These are phyloP conservation scores for Russula brevipes DNA, from an alignment of 768 basidiomycete genomes.

Conservation along the genomic window DNA sequence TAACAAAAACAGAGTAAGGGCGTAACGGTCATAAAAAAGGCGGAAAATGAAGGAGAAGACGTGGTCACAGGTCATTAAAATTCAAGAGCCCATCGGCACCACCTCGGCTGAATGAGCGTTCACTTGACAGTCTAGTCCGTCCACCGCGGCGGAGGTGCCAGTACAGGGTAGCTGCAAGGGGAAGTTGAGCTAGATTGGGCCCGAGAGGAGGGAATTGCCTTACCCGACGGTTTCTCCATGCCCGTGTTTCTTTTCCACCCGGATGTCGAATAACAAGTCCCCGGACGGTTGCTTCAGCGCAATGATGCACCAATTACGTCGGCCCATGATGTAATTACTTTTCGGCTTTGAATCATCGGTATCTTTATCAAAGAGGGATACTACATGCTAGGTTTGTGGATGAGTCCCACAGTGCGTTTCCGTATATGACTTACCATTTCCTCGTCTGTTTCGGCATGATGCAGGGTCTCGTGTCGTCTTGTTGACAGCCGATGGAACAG, in stretches of 20 bases:
- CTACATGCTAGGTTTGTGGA: slow-evolving; percentile 34
- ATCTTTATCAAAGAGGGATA: slow-evolving; percentile 68
- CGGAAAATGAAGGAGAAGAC: too few relatives aligned
- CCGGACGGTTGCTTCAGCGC: slow-evolving; percentile 52
- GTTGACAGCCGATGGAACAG: slow-evolving; percentile 77
- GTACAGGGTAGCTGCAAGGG: slow-evolving; percentile 28
- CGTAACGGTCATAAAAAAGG: too few relatives aligned
- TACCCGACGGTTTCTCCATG: slow-evolving; percentile 76
- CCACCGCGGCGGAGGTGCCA: slow-evolving; percentile 33
- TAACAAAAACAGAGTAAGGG: too few relatives aligned
- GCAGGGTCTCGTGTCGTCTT: slow-evolving; percentile 84
- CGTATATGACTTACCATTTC: slow-evolving; percentile 51
- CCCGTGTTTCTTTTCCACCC: slow-evolving; percentile 83
- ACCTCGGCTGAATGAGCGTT: neutral
- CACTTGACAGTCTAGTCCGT: slow-evolving; percentile 4
- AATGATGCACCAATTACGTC: slow-evolving; percentile 82
- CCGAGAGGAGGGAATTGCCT: slow-evolving; percentile 28
- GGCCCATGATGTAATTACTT: slow-evolving; percentile 78
- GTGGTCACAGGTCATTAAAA: too few relatives aligned
- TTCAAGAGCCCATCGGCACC: neutral
- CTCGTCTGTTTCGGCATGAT: slow-evolving; percentile 79
- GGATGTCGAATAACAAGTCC: slow-evolving; percentile 74
- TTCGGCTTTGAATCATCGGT: slow-evolving; percentile 73
- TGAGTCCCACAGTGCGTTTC: neutral
- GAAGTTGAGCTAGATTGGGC: neutral